These are phyloP conservation scores for Aurifilum marmelostoma DNA, from an alignment of 2,329 filamentous ascomycete genomes.

Conservation along the genomic window DNA sequence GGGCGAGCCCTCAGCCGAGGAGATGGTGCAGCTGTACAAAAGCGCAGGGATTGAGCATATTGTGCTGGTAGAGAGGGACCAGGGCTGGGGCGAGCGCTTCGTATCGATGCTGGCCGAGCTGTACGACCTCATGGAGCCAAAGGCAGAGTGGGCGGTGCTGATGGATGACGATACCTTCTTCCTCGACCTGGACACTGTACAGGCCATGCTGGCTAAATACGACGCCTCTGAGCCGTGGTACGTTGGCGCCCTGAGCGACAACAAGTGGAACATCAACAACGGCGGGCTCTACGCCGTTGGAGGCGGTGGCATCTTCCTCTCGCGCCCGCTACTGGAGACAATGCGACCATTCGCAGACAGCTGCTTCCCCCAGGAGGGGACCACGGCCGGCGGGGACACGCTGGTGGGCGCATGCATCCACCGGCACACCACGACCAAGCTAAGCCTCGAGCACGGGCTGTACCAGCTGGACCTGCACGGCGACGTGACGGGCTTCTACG, in stretches of 20 bases:
- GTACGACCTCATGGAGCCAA: conserved; percentile 18
- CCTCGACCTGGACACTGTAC: conserved; percentile 42
- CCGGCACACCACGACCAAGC: conserved; percentile 42
- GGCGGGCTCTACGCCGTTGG: conserved; percentile 49
- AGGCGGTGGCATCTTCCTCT: conserved; percentile 50
- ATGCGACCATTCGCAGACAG: conserved; percentile 42
- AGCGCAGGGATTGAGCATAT: conserved; percentile 22
- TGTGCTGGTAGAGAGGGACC: conserved; percentile 17
- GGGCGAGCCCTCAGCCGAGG: conserved; percentile 22
- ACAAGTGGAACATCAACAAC: conserved; percentile 43
- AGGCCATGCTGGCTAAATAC: conserved; percentile 42
- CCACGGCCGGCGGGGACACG: conserved; percentile 40
- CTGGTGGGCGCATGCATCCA: conserved; percentile 47
- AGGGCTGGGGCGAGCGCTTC: conserved; percentile 27
- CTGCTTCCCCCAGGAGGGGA: conserved; percentile 36
- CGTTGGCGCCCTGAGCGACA: conserved; percentile 47
- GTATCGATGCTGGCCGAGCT: conserved; percentile 23
- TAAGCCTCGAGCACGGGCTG: conserved; percentile 45
- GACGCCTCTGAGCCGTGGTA: conserved; percentile 44
- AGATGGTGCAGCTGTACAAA: conserved; percentile 19
- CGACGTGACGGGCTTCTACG: conserved; percentile 49
- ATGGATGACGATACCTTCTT: conserved; percentile 53
- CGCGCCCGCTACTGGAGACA: conserved; percentile 42
- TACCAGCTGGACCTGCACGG: conserved; percentile 46
- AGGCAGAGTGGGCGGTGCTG: conserved; percentile 44